Evolutionary conservation across 805 yeast species (phyloP), one percentile per base, ranked within the genome.

Genomic region (Priceomyces castillae): DNA sequence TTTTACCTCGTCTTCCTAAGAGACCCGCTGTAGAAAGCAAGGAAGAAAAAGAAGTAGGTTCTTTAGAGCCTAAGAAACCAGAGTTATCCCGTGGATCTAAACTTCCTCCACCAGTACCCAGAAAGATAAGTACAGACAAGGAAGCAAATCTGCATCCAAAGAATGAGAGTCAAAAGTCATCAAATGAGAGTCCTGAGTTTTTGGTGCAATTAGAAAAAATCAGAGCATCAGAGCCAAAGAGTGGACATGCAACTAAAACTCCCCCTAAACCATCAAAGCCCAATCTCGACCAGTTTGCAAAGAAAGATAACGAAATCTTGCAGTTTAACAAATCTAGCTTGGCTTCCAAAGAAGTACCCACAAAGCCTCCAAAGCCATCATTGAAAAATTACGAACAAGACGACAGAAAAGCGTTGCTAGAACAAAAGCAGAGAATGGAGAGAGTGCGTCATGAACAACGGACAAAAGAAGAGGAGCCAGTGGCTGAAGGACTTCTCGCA

Each of bases 381-480:
- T 41, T 53, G 33, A 46, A 47, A 7, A 48, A 47, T 14, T 63
- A 58, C 41, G 55, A 56, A 39, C 43, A 42, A 11, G 42, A 44
- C 23, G 69, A 65, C 31, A 42, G 58, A 4, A 57, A 58, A 37
- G 41, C 48, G 5, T 50, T 65, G 40, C 44, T 53, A 36, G 31
- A 53, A 2, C 68, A 64, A 39, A 51, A 63, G 50, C 51, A 48
- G 30, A 58, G 49, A 44, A 47, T 65, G 33, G 62, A 54, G 7
- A 30, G 19, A 43, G 10, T 12, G 11, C 34, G 37, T 3, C 6
- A 14, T 11, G 30, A 34, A 7, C 30, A 22, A 1, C 19, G 11
- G 7, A 16, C 38, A 33, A 44, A 44, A 7, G 37, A 44, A 30
- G 31, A 39, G 20, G 34, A 41, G 25, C 50, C 47, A 3, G 44